Base-by-base conservation (phyloP, 129 eudicot genomes). In the Saussurea involucrata region DNA sequence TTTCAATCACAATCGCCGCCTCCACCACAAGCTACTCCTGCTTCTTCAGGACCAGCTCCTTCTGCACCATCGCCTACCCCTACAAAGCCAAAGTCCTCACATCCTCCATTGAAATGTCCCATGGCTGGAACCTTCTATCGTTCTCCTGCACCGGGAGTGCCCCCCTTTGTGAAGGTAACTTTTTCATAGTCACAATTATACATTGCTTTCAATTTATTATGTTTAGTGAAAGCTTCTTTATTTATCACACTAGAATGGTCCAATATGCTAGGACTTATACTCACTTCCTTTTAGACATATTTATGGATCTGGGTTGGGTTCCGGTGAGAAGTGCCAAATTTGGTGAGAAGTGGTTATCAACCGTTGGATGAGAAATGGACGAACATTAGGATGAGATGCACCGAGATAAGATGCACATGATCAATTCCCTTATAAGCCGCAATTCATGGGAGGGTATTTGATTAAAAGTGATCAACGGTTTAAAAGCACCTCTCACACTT, bases 71-170 rank as follows among this genome's bases (percentile, higher is more conserved):
- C 83, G 40, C 83, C 85, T 42, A 21, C 83, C 22, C 83, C 87
- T 58, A 85, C 79, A 66, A 80, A 80, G 44, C 65, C 87, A 66
- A 85, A 83, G 67, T 86, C 90, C 11, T 86, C 96, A 17, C 88
- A 34, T 89, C 97, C 92, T 18, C 92, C 96, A 33, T 84, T 93
- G 13, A 88, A 87, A 75, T 81, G 78, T 73, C 98, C 98, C 63
- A 90, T 93, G 95, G 91, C 97, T 10, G 98, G 98, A 72, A 90
- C 98, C 5, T 90, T 90, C 78, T 93, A 93, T 63, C 84, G 91
- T 10, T 71, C 87, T 63, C 93, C 98, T 66, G 97, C 73, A 68
- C 98, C 98, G 11, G 91, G 97, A 63, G 98, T 83, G 82, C 87
- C 97, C 21, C 71, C 97, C 2, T 88, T 90, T 77, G 97, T 89